Conservation (phyloP, 345 rosid genomes). For the Salix purpurea region DNA sequence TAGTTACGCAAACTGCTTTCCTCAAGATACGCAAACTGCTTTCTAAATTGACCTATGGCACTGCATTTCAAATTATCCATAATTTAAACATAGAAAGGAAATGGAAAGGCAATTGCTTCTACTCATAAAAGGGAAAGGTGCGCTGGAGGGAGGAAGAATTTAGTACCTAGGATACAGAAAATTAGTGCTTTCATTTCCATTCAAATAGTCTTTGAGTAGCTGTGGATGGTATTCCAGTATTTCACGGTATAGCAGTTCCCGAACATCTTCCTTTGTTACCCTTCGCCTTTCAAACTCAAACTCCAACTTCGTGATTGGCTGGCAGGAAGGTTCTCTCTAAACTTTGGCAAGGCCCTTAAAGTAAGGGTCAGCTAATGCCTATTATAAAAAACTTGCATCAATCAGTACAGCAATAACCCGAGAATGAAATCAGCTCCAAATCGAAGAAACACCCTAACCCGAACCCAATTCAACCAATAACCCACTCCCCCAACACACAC, state of each 20-base stretch:
- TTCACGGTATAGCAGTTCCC: conserved; percentile 80
- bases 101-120: not conserved
- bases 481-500: too few relatives aligned
- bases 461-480: too few relatives aligned
- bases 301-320: conserved; percentile 81
- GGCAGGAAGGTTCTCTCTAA: conserved; percentile 94
- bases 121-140: not conserved
- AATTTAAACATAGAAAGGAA: not conserved
- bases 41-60: conserved; percentile 83
- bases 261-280: conserved; percentile 80
- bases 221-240: conserved; percentile 95
- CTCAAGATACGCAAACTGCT: conserved; percentile 91
- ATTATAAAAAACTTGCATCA: conserved; percentile 4
- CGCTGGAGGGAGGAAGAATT: conserved; percentile 9
- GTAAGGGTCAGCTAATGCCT: conserved; percentile 97
- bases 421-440: too few relatives aligned
- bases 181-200: conserved; percentile 73
- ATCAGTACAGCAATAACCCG: conserved; percentile 1
- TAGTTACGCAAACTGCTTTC: conserved; percentile 41
- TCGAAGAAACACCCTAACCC: too few relatives aligned
- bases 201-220: conserved; percentile 81
- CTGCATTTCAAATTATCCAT: conserved; percentile 41
- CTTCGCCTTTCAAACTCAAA: conserved; percentile 95
- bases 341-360: conserved; percentile 82
- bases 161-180: conserved; percentile 91